Percentiles rank a stretch among this genome's conserved stretches.
phyloP scores from a whole-genome alignment of 2,329 filamentous ascomycete species.

The Elsinoe ampelina region DNA sequence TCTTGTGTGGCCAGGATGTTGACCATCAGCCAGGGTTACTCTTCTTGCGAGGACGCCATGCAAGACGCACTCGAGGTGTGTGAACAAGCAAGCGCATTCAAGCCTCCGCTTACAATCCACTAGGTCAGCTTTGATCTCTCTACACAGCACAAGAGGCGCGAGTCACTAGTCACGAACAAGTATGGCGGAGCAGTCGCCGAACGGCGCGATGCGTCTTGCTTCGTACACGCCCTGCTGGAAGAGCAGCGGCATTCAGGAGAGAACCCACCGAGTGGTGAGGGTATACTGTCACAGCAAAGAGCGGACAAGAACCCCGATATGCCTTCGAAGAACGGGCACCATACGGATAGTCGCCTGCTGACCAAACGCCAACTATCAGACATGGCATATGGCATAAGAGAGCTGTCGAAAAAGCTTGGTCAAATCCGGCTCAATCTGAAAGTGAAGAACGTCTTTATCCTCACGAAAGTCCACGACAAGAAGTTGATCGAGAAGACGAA shows the following conservation, averaged over 20 bases:
- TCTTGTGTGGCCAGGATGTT: not conserved
- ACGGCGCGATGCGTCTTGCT: conserved; percentile 44
- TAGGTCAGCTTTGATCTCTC: conserved; percentile 50
- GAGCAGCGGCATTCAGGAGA: conserved; percentile 28
- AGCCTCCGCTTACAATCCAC: not conserved
- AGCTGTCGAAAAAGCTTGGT: conserved; percentile 76
- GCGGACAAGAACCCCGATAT: conserved; percentile 36
- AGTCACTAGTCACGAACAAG: conserved; percentile 45
- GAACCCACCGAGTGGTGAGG: conserved; percentile 21
- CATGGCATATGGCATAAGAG: conserved; percentile 92
- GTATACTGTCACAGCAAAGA: conserved; percentile 24
- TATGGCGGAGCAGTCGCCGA: conserved; percentile 30
- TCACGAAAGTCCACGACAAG: conserved; percentile 87
- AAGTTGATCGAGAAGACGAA: conserved; percentile 68
- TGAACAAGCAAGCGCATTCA: no score
- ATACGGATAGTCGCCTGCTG: conserved; percentile 60
- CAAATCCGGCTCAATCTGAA: conserved; percentile 74
- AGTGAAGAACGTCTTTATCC: conserved; percentile 72
- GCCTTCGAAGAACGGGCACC: conserved; percentile 25
- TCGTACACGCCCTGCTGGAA: conserved; percentile 52
- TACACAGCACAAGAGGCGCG: conserved; percentile 47
- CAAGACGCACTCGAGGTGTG: conserved; percentile 35
- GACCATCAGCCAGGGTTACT: conserved; percentile 2
- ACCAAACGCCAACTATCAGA: conserved; percentile 93
- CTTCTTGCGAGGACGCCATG: conserved; percentile 11